phyloP scores from a whole-genome alignment of 345 rosid genomes.

The Fremontodendron californicum region DNA sequence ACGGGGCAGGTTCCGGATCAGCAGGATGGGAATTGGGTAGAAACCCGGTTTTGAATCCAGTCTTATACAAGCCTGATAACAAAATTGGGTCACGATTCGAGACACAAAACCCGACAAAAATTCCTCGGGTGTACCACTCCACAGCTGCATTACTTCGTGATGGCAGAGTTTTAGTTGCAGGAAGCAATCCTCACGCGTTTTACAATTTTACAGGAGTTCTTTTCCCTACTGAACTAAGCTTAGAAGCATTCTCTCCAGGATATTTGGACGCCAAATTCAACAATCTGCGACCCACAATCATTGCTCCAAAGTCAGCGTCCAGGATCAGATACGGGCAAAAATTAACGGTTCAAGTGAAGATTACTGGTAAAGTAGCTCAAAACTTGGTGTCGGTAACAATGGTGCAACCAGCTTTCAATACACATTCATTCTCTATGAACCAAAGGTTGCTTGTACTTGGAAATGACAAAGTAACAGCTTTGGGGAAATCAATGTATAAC shows the following conservation, averaged over 20 bases:
- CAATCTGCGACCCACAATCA: conserved; percentile 46
- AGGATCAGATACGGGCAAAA: conserved; percentile 24
- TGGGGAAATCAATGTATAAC: conserved; percentile 30
- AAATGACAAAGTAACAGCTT: conserved; percentile 23
- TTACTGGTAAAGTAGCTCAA: conserved; percentile 16
- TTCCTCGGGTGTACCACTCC: conserved; percentile 90
- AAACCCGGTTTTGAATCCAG: conserved; percentile 59
- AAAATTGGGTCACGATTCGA: conserved; percentile 44
- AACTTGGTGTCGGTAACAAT: conserved; percentile 46
- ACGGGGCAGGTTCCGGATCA: conserved; percentile 58
- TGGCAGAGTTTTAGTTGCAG: conserved; percentile 77
- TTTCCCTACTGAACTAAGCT: conserved; percentile 70
- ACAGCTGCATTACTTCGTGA: conserved; percentile 66
- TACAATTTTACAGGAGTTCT: conserved; percentile 58
- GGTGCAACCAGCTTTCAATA: conserved; percentile 68
- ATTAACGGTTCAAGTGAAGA: conserved; percentile 33
- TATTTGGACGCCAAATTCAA: conserved; percentile 39
- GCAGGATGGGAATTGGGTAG: conserved; percentile 79
- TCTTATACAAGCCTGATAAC: conserved; percentile 48
- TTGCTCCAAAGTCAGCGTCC: conserved; percentile 29
- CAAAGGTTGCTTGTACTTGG: conserved; percentile 66
- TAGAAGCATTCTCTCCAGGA: conserved; percentile 66
- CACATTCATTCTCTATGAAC: conserved; percentile 80
- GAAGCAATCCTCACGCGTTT: conserved; percentile 65
- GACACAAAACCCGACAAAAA: conserved; percentile 40